Evolutionary conservation across 129 eudicot genomes (phyloP).

Genomic region (Flaveria trinervia): DNA sequence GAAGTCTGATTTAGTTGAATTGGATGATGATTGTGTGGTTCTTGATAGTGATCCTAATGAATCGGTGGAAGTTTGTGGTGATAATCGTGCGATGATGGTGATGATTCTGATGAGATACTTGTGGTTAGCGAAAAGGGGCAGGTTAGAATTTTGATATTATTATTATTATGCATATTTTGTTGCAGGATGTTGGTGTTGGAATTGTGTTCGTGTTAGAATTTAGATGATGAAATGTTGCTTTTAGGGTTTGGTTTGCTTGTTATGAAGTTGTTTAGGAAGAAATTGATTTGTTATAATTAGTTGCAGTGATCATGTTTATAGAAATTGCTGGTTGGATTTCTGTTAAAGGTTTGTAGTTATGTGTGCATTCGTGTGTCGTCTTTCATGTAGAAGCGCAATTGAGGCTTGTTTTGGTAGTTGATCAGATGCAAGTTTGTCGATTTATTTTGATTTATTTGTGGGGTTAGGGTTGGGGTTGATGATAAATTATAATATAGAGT

Average conservation of each 20-base stretch:
- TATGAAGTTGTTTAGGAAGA: conserved; percentile 7
- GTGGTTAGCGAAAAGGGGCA: conserved; percentile 81
- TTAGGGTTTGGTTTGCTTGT: not conserved
- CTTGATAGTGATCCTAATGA: conserved; percentile 84
- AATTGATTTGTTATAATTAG: not conserved
- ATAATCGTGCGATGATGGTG: conserved; percentile 5
- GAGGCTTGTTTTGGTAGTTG: conserved; percentile 1
- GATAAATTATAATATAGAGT: not conserved
- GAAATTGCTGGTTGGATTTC: not conserved
- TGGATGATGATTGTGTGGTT: conserved; percentile 86
- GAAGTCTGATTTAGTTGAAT: conserved; percentile 28
- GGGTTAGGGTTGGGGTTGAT: not conserved
- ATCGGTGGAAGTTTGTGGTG: conserved; percentile 27
- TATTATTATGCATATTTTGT: not conserved
- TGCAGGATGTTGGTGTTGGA: not conserved
- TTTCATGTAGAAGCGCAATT: not conserved
- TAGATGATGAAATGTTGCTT: not conserved
- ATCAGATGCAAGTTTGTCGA: not conserved
- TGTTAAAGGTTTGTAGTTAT: not conserved
- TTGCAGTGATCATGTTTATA: not conserved
- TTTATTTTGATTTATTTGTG: not conserved
- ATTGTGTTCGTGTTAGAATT: not conserved
- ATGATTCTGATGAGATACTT: conserved; percentile 51
- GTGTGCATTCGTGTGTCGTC: conserved; percentile 5
- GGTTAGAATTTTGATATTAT: conserved; percentile 34